Percentiles rank a stretch among this genome's conserved stretches.
Evolutionary conservation across 257 asterid species (phyloP).

Genomic region (Solanum medicagineum): DNA sequence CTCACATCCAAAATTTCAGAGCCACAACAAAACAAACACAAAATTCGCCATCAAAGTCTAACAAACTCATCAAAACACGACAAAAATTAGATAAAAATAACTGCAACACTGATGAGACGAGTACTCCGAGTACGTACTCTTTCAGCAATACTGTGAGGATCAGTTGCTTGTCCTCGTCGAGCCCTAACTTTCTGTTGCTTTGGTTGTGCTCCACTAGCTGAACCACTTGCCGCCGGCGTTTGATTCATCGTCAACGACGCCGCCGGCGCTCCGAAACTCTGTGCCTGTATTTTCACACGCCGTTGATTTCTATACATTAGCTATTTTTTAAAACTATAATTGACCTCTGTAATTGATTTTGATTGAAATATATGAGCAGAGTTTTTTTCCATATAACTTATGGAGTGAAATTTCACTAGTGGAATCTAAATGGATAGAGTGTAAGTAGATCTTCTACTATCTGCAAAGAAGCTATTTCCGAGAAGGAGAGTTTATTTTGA

Average conservation of each 20-base stretch:
- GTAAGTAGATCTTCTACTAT: no score
- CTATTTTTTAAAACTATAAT: background rate
- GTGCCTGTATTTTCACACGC: conserved; percentile 4
- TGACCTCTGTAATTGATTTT: background rate
- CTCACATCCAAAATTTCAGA: conserved; percentile 13
- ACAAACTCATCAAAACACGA: background rate
- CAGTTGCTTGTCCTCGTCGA: conserved; percentile 97
- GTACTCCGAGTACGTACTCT: conserved; percentile 38
- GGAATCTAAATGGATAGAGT: no score
- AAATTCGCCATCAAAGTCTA: conserved; percentile 11
- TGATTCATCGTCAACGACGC: conserved; percentile 31
- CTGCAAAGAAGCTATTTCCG: no score
- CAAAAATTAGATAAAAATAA: background rate
- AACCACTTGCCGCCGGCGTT: conserved; percentile 32
- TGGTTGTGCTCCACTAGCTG: conserved; percentile 62
- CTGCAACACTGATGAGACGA: background rate
- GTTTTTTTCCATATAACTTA: no score
- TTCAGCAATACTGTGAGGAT: conserved; percentile 98
- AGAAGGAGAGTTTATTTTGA: background rate
- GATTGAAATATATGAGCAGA: background rate
- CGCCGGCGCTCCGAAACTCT: conserved; percentile 24
- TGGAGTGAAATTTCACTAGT: no score
- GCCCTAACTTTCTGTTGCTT: conserved; percentile 92
- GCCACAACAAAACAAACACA: background rate
- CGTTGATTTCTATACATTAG: background rate